Conservation (phyloP, 106 monocot species). For the Acorus gramineus region DNA sequence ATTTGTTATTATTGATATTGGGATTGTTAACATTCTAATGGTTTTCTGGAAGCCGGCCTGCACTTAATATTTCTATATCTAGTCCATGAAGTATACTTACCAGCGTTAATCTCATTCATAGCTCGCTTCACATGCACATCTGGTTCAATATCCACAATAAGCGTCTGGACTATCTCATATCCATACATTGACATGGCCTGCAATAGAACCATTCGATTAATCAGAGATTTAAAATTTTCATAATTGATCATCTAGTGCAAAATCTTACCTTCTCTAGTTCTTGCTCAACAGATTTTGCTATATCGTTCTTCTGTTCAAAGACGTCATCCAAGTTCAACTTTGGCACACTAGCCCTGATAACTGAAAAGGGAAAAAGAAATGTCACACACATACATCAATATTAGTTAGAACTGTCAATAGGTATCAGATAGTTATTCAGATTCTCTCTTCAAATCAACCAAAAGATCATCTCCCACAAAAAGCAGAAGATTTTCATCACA, state of each 20-base stretch:
- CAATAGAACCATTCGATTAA: too few species aligned
- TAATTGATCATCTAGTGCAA: background rate
- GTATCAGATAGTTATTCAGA: too few species aligned
- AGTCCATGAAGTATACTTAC: conserved; percentile 3
- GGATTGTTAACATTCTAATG: too few species aligned
- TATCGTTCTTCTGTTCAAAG: conserved; percentile 38
- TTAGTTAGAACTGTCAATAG: too few species aligned
- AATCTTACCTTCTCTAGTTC: conserved; percentile 27
- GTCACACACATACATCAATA: background rate
- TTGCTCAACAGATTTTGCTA: conserved; percentile 24
- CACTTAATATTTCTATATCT: too few species aligned
- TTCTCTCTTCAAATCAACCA: too few species aligned
- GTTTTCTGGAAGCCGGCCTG: too few species aligned
- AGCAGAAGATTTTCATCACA: too few species aligned
- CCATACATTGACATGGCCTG: conserved; percentile 54
- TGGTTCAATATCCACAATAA: conserved; percentile 52
- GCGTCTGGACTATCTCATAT: conserved; percentile 47
- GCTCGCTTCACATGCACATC: conserved; percentile 45
- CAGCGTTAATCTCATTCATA: conserved; percentile 65
- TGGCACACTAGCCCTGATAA: conserved; percentile 37
- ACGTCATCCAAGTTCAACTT: conserved; percentile 22
- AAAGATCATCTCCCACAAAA: too few species aligned
- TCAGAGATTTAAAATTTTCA: too few species aligned
- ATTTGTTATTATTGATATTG: too few species aligned
- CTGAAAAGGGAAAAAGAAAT: conserved; percentile 8